phyloP scores from a whole-genome alignment of 2,329 filamentous ascomycete species.

The Verticillium dahliae region DNA sequence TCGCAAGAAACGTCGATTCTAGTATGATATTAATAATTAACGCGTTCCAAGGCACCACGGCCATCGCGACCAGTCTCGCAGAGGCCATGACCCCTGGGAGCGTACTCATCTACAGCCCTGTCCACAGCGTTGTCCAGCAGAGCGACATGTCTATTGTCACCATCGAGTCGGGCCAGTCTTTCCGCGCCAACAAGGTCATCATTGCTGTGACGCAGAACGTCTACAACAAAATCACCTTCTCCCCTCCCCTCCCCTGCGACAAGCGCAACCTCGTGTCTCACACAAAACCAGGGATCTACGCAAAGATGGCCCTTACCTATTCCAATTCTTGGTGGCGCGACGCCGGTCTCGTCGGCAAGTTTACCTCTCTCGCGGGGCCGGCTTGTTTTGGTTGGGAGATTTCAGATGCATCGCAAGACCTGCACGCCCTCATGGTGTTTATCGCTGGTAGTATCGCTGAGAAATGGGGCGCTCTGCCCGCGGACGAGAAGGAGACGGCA shows the following conservation, averaged over 20 bases:
- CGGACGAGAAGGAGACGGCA: conserved; percentile 5
- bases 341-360: conserved; percentile 30
- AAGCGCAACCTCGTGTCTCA: conserved; percentile 19
- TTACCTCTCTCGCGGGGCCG: conserved; percentile 24
- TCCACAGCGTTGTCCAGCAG: conserved; percentile 11
- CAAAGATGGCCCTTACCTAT: conserved; percentile 33
- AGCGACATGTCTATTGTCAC: conserved; percentile 7
- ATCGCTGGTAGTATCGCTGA: conserved; percentile 22
- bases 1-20: neutral
- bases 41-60: conserved; percentile 2
- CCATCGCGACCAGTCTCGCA: conserved; percentile 7
- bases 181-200: conserved; percentile 15
- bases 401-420: conserved; percentile 13
- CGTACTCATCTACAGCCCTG: conserved; percentile 12
- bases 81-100: conserved; percentile 8
- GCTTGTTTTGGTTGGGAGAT: conserved; percentile 21
- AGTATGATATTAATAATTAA: neutral
- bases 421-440: conserved; percentile 22
- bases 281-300: conserved; percentile 26
- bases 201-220: conserved; percentile 18
- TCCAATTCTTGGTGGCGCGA: conserved; percentile 37
- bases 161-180: conserved; percentile 6
- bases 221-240: conserved; percentile 15
- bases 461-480: conserved; percentile 15
- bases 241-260: conserved; percentile 18